Evolutionary conservation across 2,329 filamentous ascomycete genomes (phyloP).

Genomic region (Paradendryphiella salina): DNA sequence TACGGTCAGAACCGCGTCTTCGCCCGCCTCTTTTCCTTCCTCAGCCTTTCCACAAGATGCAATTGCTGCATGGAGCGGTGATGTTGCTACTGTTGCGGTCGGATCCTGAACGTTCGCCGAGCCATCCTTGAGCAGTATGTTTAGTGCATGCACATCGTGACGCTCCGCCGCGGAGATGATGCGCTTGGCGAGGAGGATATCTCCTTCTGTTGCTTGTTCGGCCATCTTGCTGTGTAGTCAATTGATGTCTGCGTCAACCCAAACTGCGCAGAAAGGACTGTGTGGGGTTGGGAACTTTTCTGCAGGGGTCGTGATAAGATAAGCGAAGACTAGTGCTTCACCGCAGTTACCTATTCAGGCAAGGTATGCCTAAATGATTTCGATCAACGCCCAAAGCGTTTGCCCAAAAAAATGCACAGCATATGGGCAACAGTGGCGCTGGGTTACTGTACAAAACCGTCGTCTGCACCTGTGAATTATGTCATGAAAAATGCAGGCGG

Average conservation of each 20-base stretch:
- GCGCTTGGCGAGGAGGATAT: slow-evolving; percentile 44
- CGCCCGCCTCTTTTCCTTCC: slow-evolving; percentile 33
- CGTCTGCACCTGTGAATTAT: no score
- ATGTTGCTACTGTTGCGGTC: slow-evolving; percentile 39
- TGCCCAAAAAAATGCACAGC: no score
- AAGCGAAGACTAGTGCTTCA: slow-evolving; percentile 18
- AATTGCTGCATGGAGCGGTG: slow-evolving; percentile 45
- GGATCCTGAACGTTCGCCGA: slow-evolving; percentile 46
- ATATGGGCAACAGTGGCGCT: no score
- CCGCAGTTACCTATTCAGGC: slow-evolving; percentile 11
- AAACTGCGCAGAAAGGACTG: slow-evolving; percentile 8
- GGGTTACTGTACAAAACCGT: no score
- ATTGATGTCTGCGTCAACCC: not conserved
- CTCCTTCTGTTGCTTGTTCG: slow-evolving; percentile 42
- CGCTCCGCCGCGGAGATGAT: slow-evolving; percentile 44
- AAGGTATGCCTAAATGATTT: not conserved
- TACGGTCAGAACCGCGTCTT: slow-evolving; percentile 38
- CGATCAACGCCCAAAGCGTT: no score
- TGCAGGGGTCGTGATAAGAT: slow-evolving; percentile 16
- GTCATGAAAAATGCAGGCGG: no score
- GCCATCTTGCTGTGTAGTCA: slow-evolving; percentile 31
- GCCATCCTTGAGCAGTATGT: slow-evolving; percentile 42
- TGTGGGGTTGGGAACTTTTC: slow-evolving; percentile 17
- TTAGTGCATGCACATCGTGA: slow-evolving; percentile 41
- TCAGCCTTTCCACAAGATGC: slow-evolving; percentile 37